Base-by-base conservation (phyloP, 192 early-diverging fungal genomes). In the Allomyces javanicus region DNA sequence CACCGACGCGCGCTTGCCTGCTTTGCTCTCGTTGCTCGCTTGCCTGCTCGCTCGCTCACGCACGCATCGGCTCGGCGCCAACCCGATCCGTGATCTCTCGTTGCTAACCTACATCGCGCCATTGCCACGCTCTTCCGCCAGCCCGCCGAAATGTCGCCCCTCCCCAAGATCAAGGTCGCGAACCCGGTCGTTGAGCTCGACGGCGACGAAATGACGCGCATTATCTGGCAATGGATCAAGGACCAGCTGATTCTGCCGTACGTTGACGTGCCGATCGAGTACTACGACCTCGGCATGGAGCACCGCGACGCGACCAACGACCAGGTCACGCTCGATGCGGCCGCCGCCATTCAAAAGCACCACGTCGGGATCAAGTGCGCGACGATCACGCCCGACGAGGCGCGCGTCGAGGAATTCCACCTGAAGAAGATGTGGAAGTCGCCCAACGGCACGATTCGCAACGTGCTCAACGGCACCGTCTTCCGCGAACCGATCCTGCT, bases 341-440 rank as follows among this genome's bases (percentile, higher is more conserved):
- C 95, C 55, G 89, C 91, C 69, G 95, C 95, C 22, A 96, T 95
- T 77, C 86, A 89, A 74, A 90, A 93, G 84, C 92, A 95, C 85
- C 91, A 93, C 72, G 94, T 93, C 66, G 87, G 92, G 69, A 97
- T 97, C 82, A 97, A 97, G 82, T 97, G 95, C 73, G 95, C 95
- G 10, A 97, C 95, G 44, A 97, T 97, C 75, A 97, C 95, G 23
- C 93, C 95, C 19, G 95, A 97, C 72, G 87, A 89, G 64, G 89
- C 84, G 24, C 88, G 95, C 71, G 92, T 97, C 64, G 77, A 90
- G 70, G 92, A 96, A 77, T 97, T 96, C 79, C 86, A 87, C 40
- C 76, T 97, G 66, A 96, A 97, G 86, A 74, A 92, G 77, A 97
- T 94, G 89, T 97, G 93, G 93, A 94, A 88, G 81, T 90, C 88